Percentiles rank a stretch among this genome's conserved stretches.
Conservation (phyloP, 352 stramenopile species). For the Phytophthora ohioensis region DNA sequence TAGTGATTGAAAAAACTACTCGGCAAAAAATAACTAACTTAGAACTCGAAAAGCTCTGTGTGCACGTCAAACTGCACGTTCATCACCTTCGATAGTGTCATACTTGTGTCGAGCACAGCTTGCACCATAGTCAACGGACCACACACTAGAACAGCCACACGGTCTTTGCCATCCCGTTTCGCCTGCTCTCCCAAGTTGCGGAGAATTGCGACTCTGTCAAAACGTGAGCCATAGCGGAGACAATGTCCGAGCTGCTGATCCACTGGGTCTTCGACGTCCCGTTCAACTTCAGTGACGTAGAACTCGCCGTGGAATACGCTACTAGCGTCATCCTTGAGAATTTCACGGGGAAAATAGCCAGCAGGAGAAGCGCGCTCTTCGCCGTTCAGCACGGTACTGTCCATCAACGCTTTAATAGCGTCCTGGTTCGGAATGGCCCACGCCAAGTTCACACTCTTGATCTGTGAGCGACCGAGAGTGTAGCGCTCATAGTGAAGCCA, state of each 20-base stretch:
- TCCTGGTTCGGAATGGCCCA: slow-evolving; percentile 49
- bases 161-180: slow-evolving; percentile 13
- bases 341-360: slow-evolving; percentile 14
- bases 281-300: slow-evolving; percentile 38
- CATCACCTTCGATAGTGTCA: slow-evolving; percentile 29
- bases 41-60: slow-evolving; percentile 42
- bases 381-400: background rate
- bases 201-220: slow-evolving; percentile 29
- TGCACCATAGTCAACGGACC: slow-evolving; percentile 41
- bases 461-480: slow-evolving; percentile 13
- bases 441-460: slow-evolving; percentile 49
- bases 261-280: slow-evolving; percentile 30
- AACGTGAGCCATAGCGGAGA: slow-evolving; percentile 33
- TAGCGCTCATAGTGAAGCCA: slow-evolving; percentile 35
- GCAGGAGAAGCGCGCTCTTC: background rate
- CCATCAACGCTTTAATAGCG: slow-evolving; percentile 32
- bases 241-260: slow-evolving; percentile 33
- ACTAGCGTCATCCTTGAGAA: background rate
- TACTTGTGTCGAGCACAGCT: slow-evolving; percentile 19
- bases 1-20: background rate
- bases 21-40: background rate
- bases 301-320: slow-evolving; percentile 39
- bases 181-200: slow-evolving; percentile 37
- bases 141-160: slow-evolving; percentile 52
- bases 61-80: slow-evolving; percentile 47